Base-by-base conservation (phyloP, 805 yeast species). In the Dipodascus albidus region DNA sequence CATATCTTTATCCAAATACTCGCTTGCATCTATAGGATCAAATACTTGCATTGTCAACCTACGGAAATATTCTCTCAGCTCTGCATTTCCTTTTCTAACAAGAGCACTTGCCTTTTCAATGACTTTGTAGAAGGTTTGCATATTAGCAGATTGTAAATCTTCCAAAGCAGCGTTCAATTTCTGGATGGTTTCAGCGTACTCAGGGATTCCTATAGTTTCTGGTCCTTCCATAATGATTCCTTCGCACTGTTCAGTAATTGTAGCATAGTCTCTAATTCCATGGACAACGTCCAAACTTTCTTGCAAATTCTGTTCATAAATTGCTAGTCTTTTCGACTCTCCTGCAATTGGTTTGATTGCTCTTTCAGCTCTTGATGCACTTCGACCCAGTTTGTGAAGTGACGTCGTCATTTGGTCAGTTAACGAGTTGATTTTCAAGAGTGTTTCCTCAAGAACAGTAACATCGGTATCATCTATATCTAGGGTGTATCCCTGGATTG, bases 391-490 rank as follows among this genome's bases (percentile, higher is more conserved):
- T 50, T 70, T 72, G 27, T 66, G 71, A 47, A 87, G 71, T 1
- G 87, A 80, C 23, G 69, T 67, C 9, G 79, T 71, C 53, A 89
- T 81, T 48, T 76, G 68, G 1, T 67, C 62, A 8, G 88, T 77
- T 44, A 87, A 67, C 19, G 72, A 73, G 42, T 77, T 76, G 2
- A 87, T 78, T 52, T 80, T 76, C 50, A 74, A 67, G 33, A 90
- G 72, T 52, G 85, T 82, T 62, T 85, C 93, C 52, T 87, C 85
- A 31, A 89, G 74, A 2, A 89, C 89, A 1, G 87, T 82, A 33
- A 87, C 82, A 60, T 88, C 96, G n/a, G 54, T 50, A 48, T 52
- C 57, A 23, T 56, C 60, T 11, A 38, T 38, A 38, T 38, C 44
- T 4, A 38, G 44, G 6, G 44, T 6, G 15, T 38, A 38, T 4